Percentiles rank a stretch among this genome's conserved stretches.
phyloP scores from a whole-genome alignment of 495 filamentous ascomycete genomes.

The Daldinia grandis region DNA sequence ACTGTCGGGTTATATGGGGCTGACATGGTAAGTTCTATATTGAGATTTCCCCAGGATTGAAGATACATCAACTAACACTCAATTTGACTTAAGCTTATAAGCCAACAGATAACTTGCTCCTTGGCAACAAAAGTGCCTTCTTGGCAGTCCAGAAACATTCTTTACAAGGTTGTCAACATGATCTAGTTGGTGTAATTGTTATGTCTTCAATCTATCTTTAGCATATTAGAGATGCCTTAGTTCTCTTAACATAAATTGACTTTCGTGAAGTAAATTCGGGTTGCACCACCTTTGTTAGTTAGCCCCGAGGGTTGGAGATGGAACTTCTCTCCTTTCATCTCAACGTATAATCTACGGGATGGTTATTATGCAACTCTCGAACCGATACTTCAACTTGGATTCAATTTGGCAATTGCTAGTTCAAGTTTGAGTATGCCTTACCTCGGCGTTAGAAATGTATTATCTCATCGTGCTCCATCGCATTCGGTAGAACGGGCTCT shows the following conservation, averaged over 20 bases:
- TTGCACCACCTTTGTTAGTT: neutral
- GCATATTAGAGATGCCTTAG: neutral
- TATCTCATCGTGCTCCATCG: neutral
- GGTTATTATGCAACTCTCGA: neutral
- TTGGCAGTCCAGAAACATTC: neutral
- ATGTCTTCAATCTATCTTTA: neutral
- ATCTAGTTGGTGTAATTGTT: neutral
- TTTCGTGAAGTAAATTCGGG: neutral
- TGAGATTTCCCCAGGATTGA: neutral
- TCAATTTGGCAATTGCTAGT: neutral
- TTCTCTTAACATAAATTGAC: neutral
- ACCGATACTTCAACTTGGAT: neutral
- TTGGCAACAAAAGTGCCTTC: neutral
- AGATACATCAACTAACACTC: neutral
- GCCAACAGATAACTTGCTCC: neutral
- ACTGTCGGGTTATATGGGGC: too few species aligned
- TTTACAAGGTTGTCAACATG: neutral
- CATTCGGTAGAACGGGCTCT: neutral
- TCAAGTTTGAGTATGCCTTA: neutral
- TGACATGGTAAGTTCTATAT: too few species aligned
- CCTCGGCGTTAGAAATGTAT: neutral
- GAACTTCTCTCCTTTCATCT: neutral
- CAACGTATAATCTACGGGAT: neutral
- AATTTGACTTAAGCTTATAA: neutral
- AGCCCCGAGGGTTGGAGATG: slow-evolving; percentile 4